Conservation (phyloP, 345 rosid genomes). For the Lenwebbia sp. region DNA sequence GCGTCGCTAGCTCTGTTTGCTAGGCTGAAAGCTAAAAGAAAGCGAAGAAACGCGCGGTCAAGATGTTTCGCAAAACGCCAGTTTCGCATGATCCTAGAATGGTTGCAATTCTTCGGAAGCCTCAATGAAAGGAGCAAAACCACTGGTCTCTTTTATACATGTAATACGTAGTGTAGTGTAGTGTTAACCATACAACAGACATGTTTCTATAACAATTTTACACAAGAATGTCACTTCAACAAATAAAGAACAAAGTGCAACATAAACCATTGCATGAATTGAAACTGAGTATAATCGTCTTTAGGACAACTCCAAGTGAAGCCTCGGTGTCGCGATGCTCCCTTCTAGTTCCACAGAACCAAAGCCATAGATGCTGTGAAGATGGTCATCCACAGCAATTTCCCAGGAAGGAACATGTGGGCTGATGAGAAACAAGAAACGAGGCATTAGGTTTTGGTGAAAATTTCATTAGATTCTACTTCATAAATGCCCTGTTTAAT, state of each 20-base stretch:
- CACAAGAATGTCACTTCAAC: background rate
- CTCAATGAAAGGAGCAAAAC: background rate
- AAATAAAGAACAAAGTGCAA: background rate
- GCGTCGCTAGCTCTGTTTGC: background rate
- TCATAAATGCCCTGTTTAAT: background rate
- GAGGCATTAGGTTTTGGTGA: background rate
- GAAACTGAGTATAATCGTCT: background rate
- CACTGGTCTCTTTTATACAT: background rate
- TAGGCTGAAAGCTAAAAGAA: no score
- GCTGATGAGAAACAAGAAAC: constrained; percentile 15
- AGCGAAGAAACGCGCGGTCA: background rate
- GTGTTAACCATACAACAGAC: background rate
- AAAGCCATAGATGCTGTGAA: constrained; percentile 15
- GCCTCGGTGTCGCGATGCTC: background rate
- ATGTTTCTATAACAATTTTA: background rate
- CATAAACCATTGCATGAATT: background rate
- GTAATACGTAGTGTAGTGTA: background rate
- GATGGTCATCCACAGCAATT: constrained; percentile 25
- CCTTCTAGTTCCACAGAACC: constrained; percentile 19
- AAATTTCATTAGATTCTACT: background rate
- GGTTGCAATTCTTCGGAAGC: background rate
- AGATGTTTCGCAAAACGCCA: background rate
- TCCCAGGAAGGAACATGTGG: constrained; percentile 24
- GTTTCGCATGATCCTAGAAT: background rate
- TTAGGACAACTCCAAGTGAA: background rate